A percentile compares a stretch with the other conserved stretches of the same genome.
phyloP scores from a whole-genome alignment of 495 filamentous ascomycete genomes.

The Aspergillus campestris region DNA sequence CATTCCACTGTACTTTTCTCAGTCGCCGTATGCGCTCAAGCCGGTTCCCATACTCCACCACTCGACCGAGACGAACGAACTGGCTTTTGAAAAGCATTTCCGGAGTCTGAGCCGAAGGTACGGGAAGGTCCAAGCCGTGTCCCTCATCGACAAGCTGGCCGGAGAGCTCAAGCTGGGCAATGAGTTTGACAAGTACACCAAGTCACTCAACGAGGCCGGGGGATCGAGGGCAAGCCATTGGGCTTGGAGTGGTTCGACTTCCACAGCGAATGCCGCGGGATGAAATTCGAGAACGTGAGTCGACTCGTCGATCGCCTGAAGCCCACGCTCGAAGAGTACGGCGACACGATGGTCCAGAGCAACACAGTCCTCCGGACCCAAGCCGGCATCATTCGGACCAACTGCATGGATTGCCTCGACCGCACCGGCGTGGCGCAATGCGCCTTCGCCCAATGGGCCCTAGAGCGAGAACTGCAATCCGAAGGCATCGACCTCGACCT shows the following conservation, averaged over 20 bases:
- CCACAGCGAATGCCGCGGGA: constrained; percentile 79
- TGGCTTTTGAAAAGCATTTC: constrained; percentile 76
- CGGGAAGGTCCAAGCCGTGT: constrained; percentile 68
- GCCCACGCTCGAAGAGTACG: constrained; percentile 51
- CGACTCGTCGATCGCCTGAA: constrained; percentile 63
- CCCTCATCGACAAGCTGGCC: constrained; percentile 77
- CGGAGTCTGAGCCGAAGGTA: constrained; percentile 55
- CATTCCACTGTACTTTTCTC: constrained; percentile 87
- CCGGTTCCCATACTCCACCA: constrained; percentile 75
- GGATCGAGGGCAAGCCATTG: constrained; percentile 45
- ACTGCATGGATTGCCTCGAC: constrained; percentile 97
- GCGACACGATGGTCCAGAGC: constrained; percentile 51
- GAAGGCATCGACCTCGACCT: constrained; percentile 64
- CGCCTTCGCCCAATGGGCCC: constrained; percentile 65
- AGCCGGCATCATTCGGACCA: constrained; percentile 71
- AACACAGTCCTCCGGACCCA: constrained; percentile 49
- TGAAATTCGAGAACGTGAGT: constrained; percentile 94
- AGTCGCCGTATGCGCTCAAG: constrained; percentile 87
- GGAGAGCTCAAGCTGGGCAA: constrained; percentile 71
- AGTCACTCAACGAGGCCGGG: constrained; percentile 53
- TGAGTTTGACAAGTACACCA: constrained; percentile 58
- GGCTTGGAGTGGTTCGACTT: constrained; percentile 96
- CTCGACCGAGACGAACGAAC: constrained; percentile 62
- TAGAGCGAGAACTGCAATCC: constrained; percentile 67
- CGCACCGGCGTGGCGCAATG: constrained; percentile 90